Evolutionary conservation across 257 asterid genomes (phyloP).

Genomic region (Gentiana dahurica): DNA sequence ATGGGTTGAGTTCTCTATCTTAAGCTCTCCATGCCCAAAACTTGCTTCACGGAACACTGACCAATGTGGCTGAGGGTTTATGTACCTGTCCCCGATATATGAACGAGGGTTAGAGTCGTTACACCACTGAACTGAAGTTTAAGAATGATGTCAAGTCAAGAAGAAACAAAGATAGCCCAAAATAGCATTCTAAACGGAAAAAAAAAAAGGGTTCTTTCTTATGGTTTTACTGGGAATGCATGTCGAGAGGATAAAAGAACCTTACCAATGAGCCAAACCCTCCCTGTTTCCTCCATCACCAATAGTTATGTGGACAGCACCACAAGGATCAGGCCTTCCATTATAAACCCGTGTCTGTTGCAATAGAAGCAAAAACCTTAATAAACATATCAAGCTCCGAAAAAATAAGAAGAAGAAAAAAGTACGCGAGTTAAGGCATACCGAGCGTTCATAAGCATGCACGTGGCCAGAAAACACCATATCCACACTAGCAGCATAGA

Average conservation of each 20-base stretch:
- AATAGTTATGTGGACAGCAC: conserved; percentile 78
- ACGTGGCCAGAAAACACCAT: conserved; percentile 75
- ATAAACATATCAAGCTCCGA: conserved; percentile 3
- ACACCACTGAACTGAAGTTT: no score
- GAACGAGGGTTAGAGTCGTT: background rate
- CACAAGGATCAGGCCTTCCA: conserved; percentile 56
- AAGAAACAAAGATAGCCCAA: background rate
- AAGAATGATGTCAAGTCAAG: background rate
- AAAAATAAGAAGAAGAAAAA: background rate
- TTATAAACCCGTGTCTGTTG: conserved; percentile 55
- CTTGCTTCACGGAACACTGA: conserved; percentile 91
- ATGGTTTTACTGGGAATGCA: background rate
- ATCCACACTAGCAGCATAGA: conserved; percentile 66
- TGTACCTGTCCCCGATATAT: conserved; percentile 35
- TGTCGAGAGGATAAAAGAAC: background rate
- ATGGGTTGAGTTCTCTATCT: conserved; percentile 56
- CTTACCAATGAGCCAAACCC: conserved; percentile 71
- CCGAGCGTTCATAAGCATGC: conserved; percentile 96
- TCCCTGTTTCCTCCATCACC: conserved; percentile 96
- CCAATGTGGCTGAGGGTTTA: conserved; percentile 61
- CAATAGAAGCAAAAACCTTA: conserved; percentile 8
- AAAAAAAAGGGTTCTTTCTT: no score
- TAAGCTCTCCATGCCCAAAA: conserved; percentile 90
- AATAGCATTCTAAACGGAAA: background rate
- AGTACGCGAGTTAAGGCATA: conserved; percentile 17